Base-by-base conservation (phyloP, 495 filamentous ascomycete species). In the Platismatia glauca region DNA sequence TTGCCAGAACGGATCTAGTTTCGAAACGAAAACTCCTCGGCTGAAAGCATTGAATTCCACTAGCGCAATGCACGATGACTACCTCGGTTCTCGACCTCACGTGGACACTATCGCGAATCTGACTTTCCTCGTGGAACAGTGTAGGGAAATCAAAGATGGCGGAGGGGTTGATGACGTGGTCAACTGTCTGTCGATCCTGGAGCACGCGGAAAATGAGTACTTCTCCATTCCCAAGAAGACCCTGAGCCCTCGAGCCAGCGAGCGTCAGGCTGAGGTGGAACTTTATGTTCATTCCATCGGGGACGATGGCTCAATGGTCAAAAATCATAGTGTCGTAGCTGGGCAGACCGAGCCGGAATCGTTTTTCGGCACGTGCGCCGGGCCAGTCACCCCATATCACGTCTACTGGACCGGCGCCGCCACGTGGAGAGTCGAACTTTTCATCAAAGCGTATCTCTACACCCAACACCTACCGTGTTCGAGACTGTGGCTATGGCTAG, bases 361-460 rank as follows among this genome's bases (percentile, higher is more conserved):
- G 16, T 72, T 66, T 8, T 69, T 75, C 35, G 81, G 78, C 6
- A 69, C 75, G 43, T 84, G 81, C 65, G 69, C 77, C 46, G 81
- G 81, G 22, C 78, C 81, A n/a, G 77, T 82, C 55, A 75, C 82
- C 33, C 78, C 78, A 20, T 83, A 78, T 57, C 81, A 84, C 59
- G 77, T 78, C 1, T 84, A 83, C 75, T 84, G 81, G 81, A 82
- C 79, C 20, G 81, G 81, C 4, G 76, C 78, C 9, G 78, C 81
- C 15, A 82, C 80, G 4, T 84, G 81, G 81, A 72, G 81, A 24
- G 77, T 83, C 44, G 81, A 84, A 57, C 66, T 82, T 16, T 84
- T 84, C 66, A 68, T 83, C 70, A 84, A 84, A 70, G 75, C 74
- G 35, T 81, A 83, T 66, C 72, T 84, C 3, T 79, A 84, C 68